phyloP scores from a whole-genome alignment of 2,329 filamentous ascomycete species.

The Ophiostoma sp. region DNA sequence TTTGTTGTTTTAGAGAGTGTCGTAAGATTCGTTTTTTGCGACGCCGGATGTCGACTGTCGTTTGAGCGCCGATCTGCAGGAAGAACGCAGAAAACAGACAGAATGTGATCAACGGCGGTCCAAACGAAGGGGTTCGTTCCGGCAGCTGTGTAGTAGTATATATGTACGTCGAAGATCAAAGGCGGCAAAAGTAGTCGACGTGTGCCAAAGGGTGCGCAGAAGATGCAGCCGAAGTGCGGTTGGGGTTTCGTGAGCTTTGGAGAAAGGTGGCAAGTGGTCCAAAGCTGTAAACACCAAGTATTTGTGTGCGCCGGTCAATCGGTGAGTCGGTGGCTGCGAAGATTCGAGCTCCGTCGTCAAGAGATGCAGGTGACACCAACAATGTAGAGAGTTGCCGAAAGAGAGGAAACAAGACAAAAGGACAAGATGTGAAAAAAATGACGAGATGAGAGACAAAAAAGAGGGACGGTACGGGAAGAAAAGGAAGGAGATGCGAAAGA shows the following conservation, averaged over 20 bases:
- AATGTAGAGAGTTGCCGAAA: not conserved
- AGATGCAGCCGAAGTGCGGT: slow-evolving; percentile 12
- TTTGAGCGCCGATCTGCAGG: slow-evolving; percentile 14
- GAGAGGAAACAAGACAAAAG: not conserved
- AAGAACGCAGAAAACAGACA: not conserved
- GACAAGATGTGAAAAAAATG: not conserved
- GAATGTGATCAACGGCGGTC: slow-evolving; percentile 3
- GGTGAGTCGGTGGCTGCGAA: not conserved
- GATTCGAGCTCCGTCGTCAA: not conserved
- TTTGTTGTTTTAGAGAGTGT: slow-evolving; percentile 5
- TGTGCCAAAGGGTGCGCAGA: not conserved
- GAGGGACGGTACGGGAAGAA: not conserved
- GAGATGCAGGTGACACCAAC: not conserved
- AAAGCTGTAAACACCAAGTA: not conserved
- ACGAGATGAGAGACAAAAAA: not conserved
- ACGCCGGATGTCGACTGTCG: slow-evolving; percentile 7
- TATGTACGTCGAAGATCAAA: slow-evolving; percentile 18
- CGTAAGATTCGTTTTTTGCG: not conserved
- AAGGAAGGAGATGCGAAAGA: slow-evolving; percentile 9
- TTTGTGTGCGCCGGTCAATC: not conserved
- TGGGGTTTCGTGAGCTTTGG: slow-evolving; percentile 3
- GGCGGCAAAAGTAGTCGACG: not conserved
- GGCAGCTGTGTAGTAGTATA: slow-evolving; percentile 17
- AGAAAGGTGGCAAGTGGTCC: not conserved
- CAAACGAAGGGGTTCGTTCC: slow-evolving; percentile 7